Conservation (phyloP, 1,139 yeast species). For the Candida pseudoviswanathii region DNA sequence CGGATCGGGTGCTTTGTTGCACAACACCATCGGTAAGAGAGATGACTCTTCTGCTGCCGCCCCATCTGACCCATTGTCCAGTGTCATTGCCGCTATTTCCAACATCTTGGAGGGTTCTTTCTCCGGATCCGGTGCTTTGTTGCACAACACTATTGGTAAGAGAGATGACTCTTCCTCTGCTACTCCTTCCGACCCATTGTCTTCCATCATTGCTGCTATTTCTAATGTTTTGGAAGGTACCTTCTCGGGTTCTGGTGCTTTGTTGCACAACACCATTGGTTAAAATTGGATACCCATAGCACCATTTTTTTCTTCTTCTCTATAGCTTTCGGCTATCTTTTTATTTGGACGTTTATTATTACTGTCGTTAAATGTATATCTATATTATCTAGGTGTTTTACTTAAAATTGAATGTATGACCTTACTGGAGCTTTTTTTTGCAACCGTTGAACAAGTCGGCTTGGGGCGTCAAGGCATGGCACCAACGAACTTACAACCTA, state of each 20-base stretch:
- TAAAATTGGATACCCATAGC: background rate
- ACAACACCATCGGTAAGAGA: background rate
- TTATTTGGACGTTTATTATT: background rate
- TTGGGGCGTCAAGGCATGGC: background rate
- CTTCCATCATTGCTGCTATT: conserved; percentile 1
- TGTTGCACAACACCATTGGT: conserved; percentile 5
- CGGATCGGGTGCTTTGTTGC: background rate
- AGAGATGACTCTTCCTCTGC: background rate
- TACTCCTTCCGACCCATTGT: conserved; percentile 1
- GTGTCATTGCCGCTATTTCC: background rate
- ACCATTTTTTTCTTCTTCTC: background rate
- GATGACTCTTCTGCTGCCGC: background rate
- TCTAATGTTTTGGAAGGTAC: conserved; percentile 3
- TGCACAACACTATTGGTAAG: background rate
- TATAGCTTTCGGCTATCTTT: background rate
- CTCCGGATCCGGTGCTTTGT: background rate
- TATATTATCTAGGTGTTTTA: too few relatives aligned
- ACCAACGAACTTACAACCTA: background rate
- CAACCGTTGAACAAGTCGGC: background rate
- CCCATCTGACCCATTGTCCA: conserved; percentile 1
- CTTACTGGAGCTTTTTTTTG: background rate
- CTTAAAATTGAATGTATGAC: background rate
- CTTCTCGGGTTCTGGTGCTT: background rate
- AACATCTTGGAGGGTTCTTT: conserved; percentile 2
- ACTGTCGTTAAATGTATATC: background rate